phyloP scores from a whole-genome alignment of 2,329 filamentous ascomycete species.

The Nakataea oryzae region DNA sequence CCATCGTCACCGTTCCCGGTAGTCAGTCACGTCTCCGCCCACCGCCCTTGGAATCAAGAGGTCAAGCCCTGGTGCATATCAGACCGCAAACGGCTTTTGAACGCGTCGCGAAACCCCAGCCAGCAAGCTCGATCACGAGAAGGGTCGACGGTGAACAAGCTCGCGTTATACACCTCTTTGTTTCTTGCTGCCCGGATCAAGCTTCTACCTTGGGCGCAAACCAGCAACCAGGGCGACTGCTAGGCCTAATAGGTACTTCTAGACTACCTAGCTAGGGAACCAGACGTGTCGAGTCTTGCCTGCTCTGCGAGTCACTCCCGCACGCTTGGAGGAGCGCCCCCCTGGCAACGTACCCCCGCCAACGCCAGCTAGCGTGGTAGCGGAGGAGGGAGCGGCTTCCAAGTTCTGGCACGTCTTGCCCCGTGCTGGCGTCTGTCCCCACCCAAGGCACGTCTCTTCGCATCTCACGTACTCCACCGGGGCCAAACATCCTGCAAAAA shows the following conservation, averaged over 20 bases:
- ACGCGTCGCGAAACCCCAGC: not conserved
- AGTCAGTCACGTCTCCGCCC: not conserved
- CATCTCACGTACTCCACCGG: not conserved
- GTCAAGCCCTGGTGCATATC: not conserved
- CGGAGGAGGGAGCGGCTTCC: not conserved
- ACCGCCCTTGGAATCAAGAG: not conserved
- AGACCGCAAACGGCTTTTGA: not conserved
- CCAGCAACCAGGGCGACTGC: not conserved
- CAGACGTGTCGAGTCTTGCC: not conserved
- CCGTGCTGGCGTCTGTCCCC: slow-evolving; percentile 1
- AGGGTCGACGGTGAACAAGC: not conserved
- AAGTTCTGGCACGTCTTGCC: slow-evolving; percentile 3
- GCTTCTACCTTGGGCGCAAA: too few relatives aligned
- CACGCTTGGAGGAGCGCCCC: not conserved
- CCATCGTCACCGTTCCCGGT: not conserved
- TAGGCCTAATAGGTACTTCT: not conserved
- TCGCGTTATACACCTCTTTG: not conserved
- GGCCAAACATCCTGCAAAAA: slow-evolving; percentile 4
- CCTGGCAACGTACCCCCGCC: slow-evolving; percentile 1
- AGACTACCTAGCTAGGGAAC: not conserved
- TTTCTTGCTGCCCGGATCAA: not conserved
- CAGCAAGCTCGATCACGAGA: not conserved
- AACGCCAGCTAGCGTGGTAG: slow-evolving; percentile 2
- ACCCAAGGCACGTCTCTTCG: slow-evolving; percentile 1
- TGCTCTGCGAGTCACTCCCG: not conserved